Evolutionary conservation across 495 filamentous ascomycete genomes (phyloP).

Genomic region (Aspergillus saccharolyticus): DNA sequence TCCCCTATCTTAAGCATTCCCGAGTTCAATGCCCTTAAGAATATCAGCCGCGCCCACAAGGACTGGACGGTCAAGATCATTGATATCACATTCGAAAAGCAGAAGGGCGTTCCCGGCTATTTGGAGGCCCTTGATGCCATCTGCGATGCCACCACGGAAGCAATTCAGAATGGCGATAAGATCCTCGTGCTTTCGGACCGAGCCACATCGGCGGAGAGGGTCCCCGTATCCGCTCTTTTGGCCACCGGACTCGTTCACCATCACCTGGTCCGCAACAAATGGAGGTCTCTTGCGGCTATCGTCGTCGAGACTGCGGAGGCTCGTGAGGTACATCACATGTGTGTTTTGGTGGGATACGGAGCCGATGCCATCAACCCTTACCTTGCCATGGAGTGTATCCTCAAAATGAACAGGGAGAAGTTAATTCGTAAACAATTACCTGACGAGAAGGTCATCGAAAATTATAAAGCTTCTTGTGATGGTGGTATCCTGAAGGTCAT

Average conservation of each 20-base stretch:
- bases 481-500: slow-evolving; percentile 99
- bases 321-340: slow-evolving; percentile 98
- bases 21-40: slow-evolving; percentile 86
- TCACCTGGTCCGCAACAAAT: slow-evolving; percentile 94
- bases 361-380: slow-evolving; percentile 97
- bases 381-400: slow-evolving; percentile 93
- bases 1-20: slow-evolving; percentile 89
- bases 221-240: slow-evolving; percentile 83
- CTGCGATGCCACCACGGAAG: slow-evolving; percentile 79
- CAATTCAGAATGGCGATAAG: slow-evolving; percentile 78
- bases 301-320: slow-evolving; percentile 94
- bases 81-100: slow-evolving; percentile 93
- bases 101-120: slow-evolving; percentile 79
- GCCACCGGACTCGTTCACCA: slow-evolving; percentile 96
- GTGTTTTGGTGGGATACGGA: slow-evolving; percentile 93
- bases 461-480: slow-evolving; percentile 97
- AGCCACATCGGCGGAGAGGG: slow-evolving; percentile 74
- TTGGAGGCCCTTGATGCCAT: slow-evolving; percentile 85
- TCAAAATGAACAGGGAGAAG: slow-evolving; percentile 96
- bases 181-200: slow-evolving; percentile 90
- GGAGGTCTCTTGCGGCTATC: slow-evolving; percentile 84
- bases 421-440: slow-evolving; percentile 85
- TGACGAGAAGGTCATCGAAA: slow-evolving; percentile 81
- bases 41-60: slow-evolving; percentile 67
- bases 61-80: slow-evolving; percentile 92